phyloP scores from a whole-genome alignment of 495 filamentous ascomycete species.

The Penicillium lagena region DNA sequence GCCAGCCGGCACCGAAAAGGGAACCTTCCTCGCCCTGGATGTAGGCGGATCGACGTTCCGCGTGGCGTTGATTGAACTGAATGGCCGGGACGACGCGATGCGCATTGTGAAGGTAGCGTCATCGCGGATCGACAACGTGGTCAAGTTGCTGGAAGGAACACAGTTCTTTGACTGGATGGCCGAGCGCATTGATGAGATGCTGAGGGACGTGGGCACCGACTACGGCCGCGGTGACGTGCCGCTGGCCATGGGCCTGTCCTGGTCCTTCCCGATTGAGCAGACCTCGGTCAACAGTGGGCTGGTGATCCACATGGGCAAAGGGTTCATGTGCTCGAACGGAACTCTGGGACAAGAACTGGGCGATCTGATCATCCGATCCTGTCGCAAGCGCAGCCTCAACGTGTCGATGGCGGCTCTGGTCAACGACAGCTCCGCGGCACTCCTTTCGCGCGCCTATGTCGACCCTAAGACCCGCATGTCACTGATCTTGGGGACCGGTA shows the following conservation, averaged over 20 bases:
- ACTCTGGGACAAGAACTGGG: slow-evolving; percentile 53
- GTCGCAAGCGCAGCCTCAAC: slow-evolving; percentile 41
- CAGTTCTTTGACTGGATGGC: slow-evolving; percentile 69
- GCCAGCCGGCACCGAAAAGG: slow-evolving; percentile 53
- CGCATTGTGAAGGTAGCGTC: slow-evolving; percentile 43
- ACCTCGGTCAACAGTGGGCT: slow-evolving; percentile 52
- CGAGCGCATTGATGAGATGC: slow-evolving; percentile 49
- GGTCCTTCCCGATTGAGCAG: slow-evolving; percentile 65
- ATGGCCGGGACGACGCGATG: slow-evolving; percentile 43
- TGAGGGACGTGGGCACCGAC: slow-evolving; percentile 30
- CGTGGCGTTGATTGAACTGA: slow-evolving; percentile 53
- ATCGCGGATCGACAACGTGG: slow-evolving; percentile 46
- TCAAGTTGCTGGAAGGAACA: slow-evolving; percentile 47
- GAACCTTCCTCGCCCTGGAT: slow-evolving; percentile 57
- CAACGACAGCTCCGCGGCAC: slow-evolving; percentile 77
- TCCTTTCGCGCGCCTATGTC: slow-evolving; percentile 71
- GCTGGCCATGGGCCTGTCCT: slow-evolving; percentile 56
- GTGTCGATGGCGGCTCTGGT: slow-evolving; percentile 64
- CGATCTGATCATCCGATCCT: slow-evolving; percentile 51
- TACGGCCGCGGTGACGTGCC: slow-evolving; percentile 30
- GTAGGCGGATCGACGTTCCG: slow-evolving; percentile 64
- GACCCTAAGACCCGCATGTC: slow-evolving; percentile 61
- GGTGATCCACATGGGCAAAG: slow-evolving; percentile 62
- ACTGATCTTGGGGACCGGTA: slow-evolving; percentile 79
- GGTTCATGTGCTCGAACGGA: slow-evolving; percentile 53